Percentiles rank a stretch among this genome's conserved stretches.
These are phyloP conservation scores for Xenosphaeropsis pyriputrescens DNA, from an alignment of 2,329 filamentous ascomycete genomes.

Conservation along the genomic window DNA sequence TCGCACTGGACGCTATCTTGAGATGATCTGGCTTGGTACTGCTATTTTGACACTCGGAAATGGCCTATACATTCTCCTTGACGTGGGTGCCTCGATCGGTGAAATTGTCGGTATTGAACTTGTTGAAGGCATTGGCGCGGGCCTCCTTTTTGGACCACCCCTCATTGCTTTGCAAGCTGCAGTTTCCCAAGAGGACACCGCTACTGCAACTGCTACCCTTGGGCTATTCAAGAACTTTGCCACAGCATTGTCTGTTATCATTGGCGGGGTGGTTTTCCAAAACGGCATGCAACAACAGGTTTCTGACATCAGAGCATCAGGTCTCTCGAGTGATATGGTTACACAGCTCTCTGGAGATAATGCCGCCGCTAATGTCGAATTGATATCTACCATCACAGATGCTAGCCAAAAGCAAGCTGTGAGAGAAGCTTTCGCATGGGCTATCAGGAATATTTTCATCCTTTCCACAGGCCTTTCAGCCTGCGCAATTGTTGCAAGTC, in stretches of 20 bases:
- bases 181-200: constrained; percentile 44
- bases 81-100: constrained; percentile 33
- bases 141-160: constrained; percentile 51
- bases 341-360: constrained; percentile 15
- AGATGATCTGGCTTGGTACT: constrained; percentile 41
- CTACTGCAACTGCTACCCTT: constrained; percentile 48
- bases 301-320: constrained; percentile 1
- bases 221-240: constrained; percentile 51
- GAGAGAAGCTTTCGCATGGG: constrained; percentile 7
- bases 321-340: constrained; percentile 12
- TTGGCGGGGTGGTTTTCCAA: constrained; percentile 69
- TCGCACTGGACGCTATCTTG: constrained; percentile 47
- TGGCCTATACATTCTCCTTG: constrained; percentile 45
- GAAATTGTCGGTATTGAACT: constrained; percentile 43
- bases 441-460: constrained; percentile 13
- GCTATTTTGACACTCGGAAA: constrained; percentile 46
- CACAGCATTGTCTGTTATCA: constrained; percentile 53
- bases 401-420: constrained; percentile 4
- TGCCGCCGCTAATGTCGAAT: constrained; percentile 15
- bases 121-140: constrained; percentile 44
- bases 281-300: constrained; percentile 47
- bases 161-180: constrained; percentile 51
- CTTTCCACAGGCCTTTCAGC: constrained; percentile 8
- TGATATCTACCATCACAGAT: constrained; percentile 21
- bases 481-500: constrained; percentile 20